Percentiles rank a stretch among this genome's conserved stretches.
These are phyloP conservation scores for Lactuca saligna DNA, from an alignment of 129 eudicot species.

Conservation along the genomic window DNA sequence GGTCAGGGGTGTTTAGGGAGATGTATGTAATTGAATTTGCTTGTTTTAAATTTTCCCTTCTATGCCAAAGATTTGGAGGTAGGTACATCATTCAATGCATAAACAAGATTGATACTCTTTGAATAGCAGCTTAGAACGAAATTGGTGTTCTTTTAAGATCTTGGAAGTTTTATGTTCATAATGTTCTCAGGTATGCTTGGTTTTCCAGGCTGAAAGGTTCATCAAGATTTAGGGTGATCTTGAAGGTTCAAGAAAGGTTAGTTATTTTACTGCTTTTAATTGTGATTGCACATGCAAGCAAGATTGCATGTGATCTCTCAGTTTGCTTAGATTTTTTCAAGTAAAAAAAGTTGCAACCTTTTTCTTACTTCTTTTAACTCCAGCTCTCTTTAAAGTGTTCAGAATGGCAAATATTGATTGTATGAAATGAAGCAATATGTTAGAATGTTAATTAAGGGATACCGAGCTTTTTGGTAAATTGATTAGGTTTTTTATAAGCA, in stretches of 20 bases:
- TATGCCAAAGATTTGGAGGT: conserved; percentile 21
- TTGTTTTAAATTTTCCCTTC: conserved; percentile 19
- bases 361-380: background rate
- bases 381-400: conserved; percentile 2
- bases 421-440: no score
- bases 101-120: conserved; percentile 3
- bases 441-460: no score
- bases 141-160: conserved; percentile 8
- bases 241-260: conserved; percentile 16
- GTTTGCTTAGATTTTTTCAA: background rate
- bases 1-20: conserved; percentile 27
- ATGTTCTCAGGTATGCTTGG: conserved; percentile 8
- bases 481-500: no score
- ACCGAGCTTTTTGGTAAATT: no score
- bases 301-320: conserved; percentile 14
- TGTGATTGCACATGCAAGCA: conserved; percentile 8
- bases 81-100: conserved; percentile 23
- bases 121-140: background rate
- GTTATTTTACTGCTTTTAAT: conserved; percentile 5
- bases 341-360: conserved; percentile 4
- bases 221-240: conserved; percentile 12
- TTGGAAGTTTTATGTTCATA: conserved; percentile 9
- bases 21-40: conserved; percentile 38
- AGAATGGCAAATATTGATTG: background rate
- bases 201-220: background rate